These are phyloP conservation scores for Citrus sinensis DNA, from an alignment of 345 rosid genomes.

Conservation along the genomic window DNA sequence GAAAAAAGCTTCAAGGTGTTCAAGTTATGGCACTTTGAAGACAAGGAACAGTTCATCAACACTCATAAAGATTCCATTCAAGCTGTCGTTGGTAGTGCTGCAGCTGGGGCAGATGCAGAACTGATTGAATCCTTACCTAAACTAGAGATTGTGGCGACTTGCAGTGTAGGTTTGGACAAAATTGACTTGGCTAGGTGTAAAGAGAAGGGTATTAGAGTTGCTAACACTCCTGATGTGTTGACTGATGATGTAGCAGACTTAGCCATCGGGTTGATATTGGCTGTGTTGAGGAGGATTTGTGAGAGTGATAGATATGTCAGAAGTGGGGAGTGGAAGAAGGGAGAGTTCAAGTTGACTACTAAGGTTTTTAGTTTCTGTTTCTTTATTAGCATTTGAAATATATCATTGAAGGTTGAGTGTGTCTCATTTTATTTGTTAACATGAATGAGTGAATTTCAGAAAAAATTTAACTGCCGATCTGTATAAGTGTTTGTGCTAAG, in stretches of 20 bases:
- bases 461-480: not conserved
- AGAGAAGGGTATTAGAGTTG: conserved; percentile 57
- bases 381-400: not conserved
- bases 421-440: not conserved
- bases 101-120: conserved; percentile 43
- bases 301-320: conserved; percentile 47
- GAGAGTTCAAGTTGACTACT: conserved; percentile 36
- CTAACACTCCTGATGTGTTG: conserved; percentile 66
- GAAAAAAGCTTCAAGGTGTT: conserved; percentile 36
- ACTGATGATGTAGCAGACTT: conserved; percentile 62
- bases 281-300: conserved; percentile 49
- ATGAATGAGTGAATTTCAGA: not conserved
- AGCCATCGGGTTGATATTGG: conserved; percentile 52
- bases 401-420: not conserved
- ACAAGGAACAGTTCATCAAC: conserved; percentile 26
- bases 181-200: conserved; percentile 51
- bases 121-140: conserved; percentile 50
- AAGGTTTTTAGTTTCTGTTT: conserved; percentile 35
- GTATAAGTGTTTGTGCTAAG: not conserved
- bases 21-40: conserved; percentile 36
- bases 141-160: conserved; percentile 53
- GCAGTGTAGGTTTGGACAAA: conserved; percentile 61
- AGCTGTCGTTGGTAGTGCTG: conserved; percentile 40
- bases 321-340: conserved; percentile 44
- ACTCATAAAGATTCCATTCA: conserved; percentile 25